These are phyloP conservation scores for Craterostigma plantagineum DNA, from an alignment of 257 asterid genomes.

Conservation along the genomic window DNA sequence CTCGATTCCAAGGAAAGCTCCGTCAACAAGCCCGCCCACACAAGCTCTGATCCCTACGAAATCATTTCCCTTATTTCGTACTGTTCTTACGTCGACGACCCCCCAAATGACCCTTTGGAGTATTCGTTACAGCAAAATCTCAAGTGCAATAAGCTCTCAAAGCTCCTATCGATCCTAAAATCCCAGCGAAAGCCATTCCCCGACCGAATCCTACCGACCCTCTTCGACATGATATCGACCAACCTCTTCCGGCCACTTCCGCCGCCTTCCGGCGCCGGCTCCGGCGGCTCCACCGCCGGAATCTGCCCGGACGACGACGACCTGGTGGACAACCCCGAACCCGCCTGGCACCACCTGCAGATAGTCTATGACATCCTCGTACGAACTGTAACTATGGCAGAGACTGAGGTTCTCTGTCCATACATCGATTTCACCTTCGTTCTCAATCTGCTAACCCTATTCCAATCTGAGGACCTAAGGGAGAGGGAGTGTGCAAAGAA, in stretches of 20 bases:
- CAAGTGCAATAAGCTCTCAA: constrained; percentile 43
- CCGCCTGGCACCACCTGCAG: constrained; percentile 61
- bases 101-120: constrained; percentile 48
- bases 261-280: constrained; percentile 13
- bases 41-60: constrained; percentile 19
- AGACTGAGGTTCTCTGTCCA: constrained; percentile 17
- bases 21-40: constrained; percentile 9
- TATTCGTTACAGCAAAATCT: constrained; percentile 38
- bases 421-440: constrained; percentile 31
- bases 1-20: constrained; percentile 25
- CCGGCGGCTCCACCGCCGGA: not conserved
- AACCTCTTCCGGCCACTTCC: constrained; percentile 62
- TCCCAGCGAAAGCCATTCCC: constrained; percentile 16
- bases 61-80: constrained; percentile 26
- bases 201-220: constrained; percentile 21
- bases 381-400: constrained; percentile 16
- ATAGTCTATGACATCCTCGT: constrained; percentile 55
- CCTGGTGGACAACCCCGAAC: constrained; percentile 20
- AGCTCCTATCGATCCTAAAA: constrained; percentile 27
- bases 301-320: constrained; percentile 53
- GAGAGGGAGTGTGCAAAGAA: constrained; percentile 58
- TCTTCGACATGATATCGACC: constrained; percentile 36
- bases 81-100: constrained; percentile 35
- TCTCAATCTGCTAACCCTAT: constrained; percentile 33
- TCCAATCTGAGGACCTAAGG: constrained; percentile 62